Conservation (phyloP, 192 early-diverging fungal species). For the Coemansia sp. region DNA sequence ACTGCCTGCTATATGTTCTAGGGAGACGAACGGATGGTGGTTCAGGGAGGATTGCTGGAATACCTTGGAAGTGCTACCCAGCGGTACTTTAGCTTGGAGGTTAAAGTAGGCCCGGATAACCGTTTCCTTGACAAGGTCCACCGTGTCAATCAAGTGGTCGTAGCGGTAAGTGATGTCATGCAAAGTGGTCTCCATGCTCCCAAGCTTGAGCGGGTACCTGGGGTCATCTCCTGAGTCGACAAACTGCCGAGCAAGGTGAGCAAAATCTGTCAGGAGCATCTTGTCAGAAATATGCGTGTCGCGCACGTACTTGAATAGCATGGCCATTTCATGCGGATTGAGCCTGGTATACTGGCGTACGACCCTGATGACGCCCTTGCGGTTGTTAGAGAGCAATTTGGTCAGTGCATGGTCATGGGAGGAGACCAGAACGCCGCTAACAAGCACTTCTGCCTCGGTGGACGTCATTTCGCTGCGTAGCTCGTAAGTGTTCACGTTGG, state of each 20-base stretch:
- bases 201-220: too few relatives aligned
- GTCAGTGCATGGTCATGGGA: neutral
- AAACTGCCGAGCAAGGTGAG: too few relatives aligned
- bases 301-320: neutral
- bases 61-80: too few relatives aligned
- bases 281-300: too few relatives aligned
- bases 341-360: neutral
- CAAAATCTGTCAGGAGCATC: too few relatives aligned
- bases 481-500: neutral
- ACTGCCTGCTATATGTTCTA: neutral
- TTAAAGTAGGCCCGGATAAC: neutral
- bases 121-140: neutral
- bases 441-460: neutral
- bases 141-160: too few relatives aligned
- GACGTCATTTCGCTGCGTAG: neutral
- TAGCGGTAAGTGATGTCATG: too few relatives aligned
- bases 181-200: too few relatives aligned
- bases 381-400: neutral
- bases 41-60: neutral
- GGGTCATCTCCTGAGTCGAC: too few relatives aligned
- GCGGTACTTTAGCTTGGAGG: neutral
- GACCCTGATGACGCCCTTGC: neutral
- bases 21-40: neutral
- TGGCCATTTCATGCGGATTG: neutral
- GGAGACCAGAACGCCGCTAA: neutral